Evolutionary conservation across 192 early-diverging fungal genomes (phyloP).

Genomic region (Coemansia sp.): DNA sequence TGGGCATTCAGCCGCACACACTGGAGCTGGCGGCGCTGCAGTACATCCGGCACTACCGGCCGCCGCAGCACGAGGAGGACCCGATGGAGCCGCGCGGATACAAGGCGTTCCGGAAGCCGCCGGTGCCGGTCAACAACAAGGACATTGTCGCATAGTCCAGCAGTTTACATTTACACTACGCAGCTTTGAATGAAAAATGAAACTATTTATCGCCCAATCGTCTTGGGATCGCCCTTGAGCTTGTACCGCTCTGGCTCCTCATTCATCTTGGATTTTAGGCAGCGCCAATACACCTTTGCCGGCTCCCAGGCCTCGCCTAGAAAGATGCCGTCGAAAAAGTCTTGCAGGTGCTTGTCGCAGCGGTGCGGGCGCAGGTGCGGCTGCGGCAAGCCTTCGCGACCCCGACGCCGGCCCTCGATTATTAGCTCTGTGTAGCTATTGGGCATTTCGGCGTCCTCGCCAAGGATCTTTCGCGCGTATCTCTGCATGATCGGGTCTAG

Average conservation of each 20-base stretch:
- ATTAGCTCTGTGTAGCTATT: slow-evolving; percentile 35
- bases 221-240: slow-evolving; percentile 22
- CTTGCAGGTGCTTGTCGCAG: slow-evolving; percentile 49
- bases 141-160: slow-evolving; percentile 43
- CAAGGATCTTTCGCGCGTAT: slow-evolving; percentile 42
- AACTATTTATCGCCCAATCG: slow-evolving; percentile 14
- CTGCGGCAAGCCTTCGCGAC: slow-evolving; percentile 45
- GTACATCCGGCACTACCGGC: slow-evolving; percentile 82
- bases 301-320: slow-evolving; percentile 33
- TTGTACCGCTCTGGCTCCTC: slow-evolving; percentile 53
- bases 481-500: slow-evolving; percentile 36
- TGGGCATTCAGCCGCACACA: slow-evolving; percentile 76
- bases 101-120: slow-evolving; percentile 52
- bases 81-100: slow-evolving; percentile 52
- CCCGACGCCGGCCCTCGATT: slow-evolving; percentile 40
- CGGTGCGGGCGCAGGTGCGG: slow-evolving; percentile 47
- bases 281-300: slow-evolving; percentile 34
- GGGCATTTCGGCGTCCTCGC: slow-evolving; percentile 40
- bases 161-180: neutral
- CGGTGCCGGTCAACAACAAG: slow-evolving; percentile 42
- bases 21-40: slow-evolving; percentile 81
- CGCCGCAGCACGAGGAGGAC: slow-evolving; percentile 57
- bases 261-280: slow-evolving; percentile 40
- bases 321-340: slow-evolving; percentile 49
- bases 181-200: too few species aligned